These are phyloP conservation scores for Tuber melanosporum DNA, from an alignment of 495 filamentous ascomycete species.

Conservation along the genomic window DNA sequence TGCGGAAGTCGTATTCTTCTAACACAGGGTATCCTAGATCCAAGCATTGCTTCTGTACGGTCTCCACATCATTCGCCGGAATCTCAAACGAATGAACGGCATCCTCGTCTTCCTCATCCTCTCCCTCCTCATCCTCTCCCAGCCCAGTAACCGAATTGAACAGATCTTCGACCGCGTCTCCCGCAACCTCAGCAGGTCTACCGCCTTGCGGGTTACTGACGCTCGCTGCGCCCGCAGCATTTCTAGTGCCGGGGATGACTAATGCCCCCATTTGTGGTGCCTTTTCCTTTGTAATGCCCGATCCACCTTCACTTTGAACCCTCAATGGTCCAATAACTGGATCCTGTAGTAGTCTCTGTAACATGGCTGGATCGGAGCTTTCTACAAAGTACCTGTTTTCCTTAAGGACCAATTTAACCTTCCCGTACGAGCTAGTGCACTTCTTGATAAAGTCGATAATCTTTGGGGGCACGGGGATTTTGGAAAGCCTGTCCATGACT, in stretches of 20 bases:
- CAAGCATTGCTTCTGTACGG: conserved; percentile 81
- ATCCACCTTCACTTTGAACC: conserved; percentile 51
- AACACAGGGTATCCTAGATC: conserved; percentile 79
- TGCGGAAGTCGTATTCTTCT: conserved; percentile 97
- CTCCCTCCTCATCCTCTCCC: conserved; percentile 66
- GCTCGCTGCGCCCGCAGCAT: conserved; percentile 78
- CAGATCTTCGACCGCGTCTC: conserved; percentile 53
- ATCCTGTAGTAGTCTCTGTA: conserved; percentile 75
- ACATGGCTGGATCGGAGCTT: conserved; percentile 72
- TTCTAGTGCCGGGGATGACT: conserved; percentile 90
- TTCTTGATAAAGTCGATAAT: conserved; percentile 73
- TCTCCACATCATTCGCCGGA: conserved; percentile 64
- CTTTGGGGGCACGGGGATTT: conserved; percentile 71
- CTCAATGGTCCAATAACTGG: conserved; percentile 60
- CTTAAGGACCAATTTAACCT: conserved; percentile 90
- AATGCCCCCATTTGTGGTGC: conserved; percentile 84
- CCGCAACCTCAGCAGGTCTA: conserved; percentile 38
- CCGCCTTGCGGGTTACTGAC: conserved; percentile 46
- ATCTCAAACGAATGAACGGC: conserved; percentile 97
- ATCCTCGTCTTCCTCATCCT: conserved; percentile 83
- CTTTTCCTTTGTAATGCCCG: conserved; percentile 67
- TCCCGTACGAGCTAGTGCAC: conserved; percentile 84
- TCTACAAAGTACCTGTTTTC: conserved; percentile 92
- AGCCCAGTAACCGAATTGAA: conserved; percentile 51
- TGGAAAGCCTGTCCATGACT: conserved; percentile 77